Evolutionary conservation across 1,139 yeast species (phyloP), one percentile per base, ranked within the genome.

Genomic region (Sugiyamaella paludigena): DNA sequence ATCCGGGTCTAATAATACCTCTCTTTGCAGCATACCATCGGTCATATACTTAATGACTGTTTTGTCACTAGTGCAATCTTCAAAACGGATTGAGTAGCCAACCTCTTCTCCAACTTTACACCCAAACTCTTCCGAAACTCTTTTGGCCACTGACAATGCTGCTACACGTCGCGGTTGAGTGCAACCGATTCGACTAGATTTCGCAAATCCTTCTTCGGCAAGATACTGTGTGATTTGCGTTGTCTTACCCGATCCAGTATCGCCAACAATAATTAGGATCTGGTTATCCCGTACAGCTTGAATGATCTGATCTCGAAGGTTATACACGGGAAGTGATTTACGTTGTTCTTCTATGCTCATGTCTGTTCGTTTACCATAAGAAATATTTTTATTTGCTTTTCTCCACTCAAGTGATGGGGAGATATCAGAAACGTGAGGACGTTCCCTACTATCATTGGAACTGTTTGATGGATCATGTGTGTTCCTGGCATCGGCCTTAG

Each of bases 91-190:
- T 0, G 87, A 71, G 64, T 83, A 92, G 0, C 98, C 98, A 2
- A 92, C 98, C 56, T 84, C 84, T 0, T 80, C 72, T 0, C 98
- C 98, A 6, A 91, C 62, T 27, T 67, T 62, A 33, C 83, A 81
- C 5, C 78, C 79, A 79, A 84, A 81, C 67, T 92, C 98, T 50
- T 83, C 82, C 15, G 95, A 81, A 0, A 92, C 98, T 59, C 98
- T 76, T 57, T 83, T 79, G 0, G 98, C 96, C 7, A 92, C 96
- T 12, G 95, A 84, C 74, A 83, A 83, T 0, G 98, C 98, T 0
- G 98, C 98, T 31, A 92, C 95, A 61, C 98, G 77, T 65, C 98
- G 78, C 1, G 98, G 98, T 66, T 92, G 98, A 0, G 98, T 92
- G 62, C 96, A 86, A 1, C 87, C 97, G 48, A 92, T 84, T 57